phyloP scores from a whole-genome alignment of 1,284 basidiomycete species.

The Pyrrhoderma noxium region DNA sequence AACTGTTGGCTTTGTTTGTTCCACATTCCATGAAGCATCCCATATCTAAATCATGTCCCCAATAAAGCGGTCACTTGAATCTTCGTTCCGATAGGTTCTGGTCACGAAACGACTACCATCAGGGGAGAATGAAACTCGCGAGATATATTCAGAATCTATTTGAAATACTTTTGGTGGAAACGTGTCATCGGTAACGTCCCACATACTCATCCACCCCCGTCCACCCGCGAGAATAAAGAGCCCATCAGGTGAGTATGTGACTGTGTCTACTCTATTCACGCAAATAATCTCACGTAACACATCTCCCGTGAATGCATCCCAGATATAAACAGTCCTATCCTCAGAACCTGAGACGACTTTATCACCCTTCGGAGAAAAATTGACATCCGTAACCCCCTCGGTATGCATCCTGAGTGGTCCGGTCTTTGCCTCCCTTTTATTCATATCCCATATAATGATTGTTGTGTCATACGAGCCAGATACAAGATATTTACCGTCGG shows the following conservation, averaged over 20 bases:
- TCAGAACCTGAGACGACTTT: slow-evolving; percentile 74
- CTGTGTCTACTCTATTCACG: slow-evolving; percentile 35
- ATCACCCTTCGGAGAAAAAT: neutral
- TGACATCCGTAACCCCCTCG: no score
- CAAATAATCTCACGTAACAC: slow-evolving; percentile 29
- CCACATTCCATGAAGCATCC: no score
- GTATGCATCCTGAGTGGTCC: no score
- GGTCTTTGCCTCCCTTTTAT: no score
- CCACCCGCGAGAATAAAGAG: slow-evolving; percentile 12
- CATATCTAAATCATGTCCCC: neutral
- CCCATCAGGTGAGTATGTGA: slow-evolving; percentile 34
- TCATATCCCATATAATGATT: no score
- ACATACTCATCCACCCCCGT: slow-evolving; percentile 96
- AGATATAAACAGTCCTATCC: slow-evolving; percentile 99
- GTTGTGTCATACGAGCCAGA: no score
- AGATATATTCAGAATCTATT: no score
- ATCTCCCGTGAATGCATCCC: slow-evolving; percentile 42
- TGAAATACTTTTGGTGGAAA: no score
- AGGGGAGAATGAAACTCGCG: no score
- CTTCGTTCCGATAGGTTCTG: neutral
- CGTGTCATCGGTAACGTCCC: slow-evolving; percentile 57
- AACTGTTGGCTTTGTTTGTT: no score
- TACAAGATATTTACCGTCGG: no score
- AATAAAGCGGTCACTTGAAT: neutral
- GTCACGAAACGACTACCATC: no score